Conservation (phyloP, 768 basidiomycete genomes). For the Pleurotus tuber-regium region DNA sequence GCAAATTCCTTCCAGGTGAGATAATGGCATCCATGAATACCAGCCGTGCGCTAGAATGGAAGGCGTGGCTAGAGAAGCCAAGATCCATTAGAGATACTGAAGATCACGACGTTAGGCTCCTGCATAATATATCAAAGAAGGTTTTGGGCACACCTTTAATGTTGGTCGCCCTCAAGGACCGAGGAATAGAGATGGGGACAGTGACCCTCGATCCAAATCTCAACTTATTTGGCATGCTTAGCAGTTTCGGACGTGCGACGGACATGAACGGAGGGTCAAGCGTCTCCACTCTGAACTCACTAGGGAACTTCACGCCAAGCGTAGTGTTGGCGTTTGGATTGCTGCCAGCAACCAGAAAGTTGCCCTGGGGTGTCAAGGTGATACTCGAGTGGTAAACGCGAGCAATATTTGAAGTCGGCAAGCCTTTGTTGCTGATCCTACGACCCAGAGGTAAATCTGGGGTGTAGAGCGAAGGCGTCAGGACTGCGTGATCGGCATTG, state of each 20-base stretch:
- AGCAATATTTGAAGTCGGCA: constrained; percentile 42
- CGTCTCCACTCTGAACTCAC: constrained; percentile 28
- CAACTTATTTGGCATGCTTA: constrained; percentile 24
- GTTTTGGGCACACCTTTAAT: not conserved
- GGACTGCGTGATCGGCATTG: constrained; percentile 28
- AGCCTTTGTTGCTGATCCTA: constrained; percentile 45
- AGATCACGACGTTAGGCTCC: not conserved
- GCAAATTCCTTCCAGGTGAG: constrained; percentile 22
- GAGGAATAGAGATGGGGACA: constrained; percentile 1
- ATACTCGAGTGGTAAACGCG: constrained; percentile 63
- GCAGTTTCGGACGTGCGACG: constrained; percentile 20
- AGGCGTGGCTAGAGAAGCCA: constrained; percentile 30
- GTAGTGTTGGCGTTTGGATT: constrained; percentile 4
- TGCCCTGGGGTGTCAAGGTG: constrained; percentile 52
- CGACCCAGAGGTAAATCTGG: constrained; percentile 38
- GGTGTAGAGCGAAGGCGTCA: constrained; percentile 48
- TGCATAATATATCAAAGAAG: not conserved
- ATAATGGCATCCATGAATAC: constrained; percentile 28
- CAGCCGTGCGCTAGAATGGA: constrained; percentile 28
- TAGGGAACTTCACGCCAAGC: constrained; percentile 15
- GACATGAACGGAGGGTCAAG: constrained; percentile 30
- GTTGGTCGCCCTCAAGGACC: not conserved
- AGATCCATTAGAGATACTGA: constrained; percentile 30
- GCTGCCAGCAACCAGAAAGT: constrained; percentile 8
- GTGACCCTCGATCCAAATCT: constrained; percentile 22